Percentiles rank a stretch among this genome's conserved stretches.
These are phyloP conservation scores for Erodium trifolium DNA, from an alignment of 441 rosid species.

Conservation along the genomic window DNA sequence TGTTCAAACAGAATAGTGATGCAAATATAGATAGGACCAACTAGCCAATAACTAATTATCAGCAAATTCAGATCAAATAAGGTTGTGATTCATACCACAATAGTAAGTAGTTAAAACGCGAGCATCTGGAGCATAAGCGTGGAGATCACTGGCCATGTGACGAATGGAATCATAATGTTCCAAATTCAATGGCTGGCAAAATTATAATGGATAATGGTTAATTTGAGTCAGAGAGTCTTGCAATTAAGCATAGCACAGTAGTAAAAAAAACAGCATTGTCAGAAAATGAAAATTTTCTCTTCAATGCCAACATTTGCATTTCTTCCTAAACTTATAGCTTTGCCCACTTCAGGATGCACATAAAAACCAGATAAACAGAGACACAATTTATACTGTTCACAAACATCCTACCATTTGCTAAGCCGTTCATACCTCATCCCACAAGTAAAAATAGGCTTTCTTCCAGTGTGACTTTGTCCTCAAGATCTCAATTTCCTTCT, in stretches of 20 bases:
- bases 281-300: slow-evolving; percentile 5
- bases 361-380: slow-evolving; percentile 5
- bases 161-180: slow-evolving; percentile 75
- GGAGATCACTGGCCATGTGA: slow-evolving; percentile 75
- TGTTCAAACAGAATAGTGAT: not conserved
- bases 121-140: slow-evolving; percentile 86
- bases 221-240: not conserved
- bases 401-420: slow-evolving; percentile 9
- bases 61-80: slow-evolving; percentile 7
- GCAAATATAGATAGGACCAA: not conserved
- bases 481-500: slow-evolving; percentile 76
- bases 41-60: not conserved
- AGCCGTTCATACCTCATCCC: slow-evolving; percentile 68
- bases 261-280: slow-evolving; percentile 3
- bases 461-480: slow-evolving; percentile 85
- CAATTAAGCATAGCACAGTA: slow-evolving; percentile 7
- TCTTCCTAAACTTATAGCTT: not conserved
- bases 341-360: not conserved
- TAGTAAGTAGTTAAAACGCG: slow-evolving; percentile 90
- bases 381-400: not conserved
- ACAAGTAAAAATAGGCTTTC: slow-evolving; percentile 84
- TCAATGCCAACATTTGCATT: not conserved
- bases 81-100: slow-evolving; percentile 44
- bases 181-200: slow-evolving; percentile 76
- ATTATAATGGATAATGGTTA: slow-evolving; percentile 13